A percentile compares a stretch with the other conserved stretches of the same genome.
Conservation (phyloP, 805 yeast genomes). For the Brettanomyces anomalus region DNA sequence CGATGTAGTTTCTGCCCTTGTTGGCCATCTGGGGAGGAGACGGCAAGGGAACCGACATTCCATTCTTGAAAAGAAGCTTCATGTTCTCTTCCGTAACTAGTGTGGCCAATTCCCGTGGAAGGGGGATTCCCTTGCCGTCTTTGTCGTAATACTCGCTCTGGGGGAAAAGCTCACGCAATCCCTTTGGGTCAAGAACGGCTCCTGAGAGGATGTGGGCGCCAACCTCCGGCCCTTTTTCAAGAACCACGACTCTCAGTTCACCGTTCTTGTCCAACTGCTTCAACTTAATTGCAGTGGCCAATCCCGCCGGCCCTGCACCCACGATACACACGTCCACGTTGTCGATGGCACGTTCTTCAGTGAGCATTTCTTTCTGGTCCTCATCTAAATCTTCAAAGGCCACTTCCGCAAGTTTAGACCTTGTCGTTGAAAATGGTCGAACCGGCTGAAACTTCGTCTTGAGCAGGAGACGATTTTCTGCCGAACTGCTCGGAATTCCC, state of each 20-base stretch:
- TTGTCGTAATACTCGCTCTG: conserved; percentile 47
- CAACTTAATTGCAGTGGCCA: conserved; percentile 83
- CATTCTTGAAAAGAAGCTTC: conserved; percentile 54
- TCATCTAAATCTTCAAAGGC: conserved; percentile 22
- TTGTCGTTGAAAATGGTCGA: neutral
- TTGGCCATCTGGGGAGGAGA: conserved; percentile 91
- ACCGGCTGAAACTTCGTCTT: neutral
- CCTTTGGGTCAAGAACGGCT: conserved; percentile 87
- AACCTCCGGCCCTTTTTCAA: conserved; percentile 89
- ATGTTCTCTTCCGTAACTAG: conserved; percentile 67
- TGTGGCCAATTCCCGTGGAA: conserved; percentile 73
- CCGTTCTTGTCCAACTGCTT: conserved; percentile 74
- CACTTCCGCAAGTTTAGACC: conserved; percentile 11
- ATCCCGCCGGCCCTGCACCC: conserved; percentile 97
- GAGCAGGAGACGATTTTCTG: too few species aligned
- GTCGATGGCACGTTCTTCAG: conserved; percentile 70
- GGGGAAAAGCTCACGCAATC: conserved; percentile 76
- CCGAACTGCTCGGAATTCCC: too few species aligned
- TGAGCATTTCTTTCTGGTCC: conserved; percentile 39
- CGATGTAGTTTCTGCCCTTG: conserved; percentile 74
- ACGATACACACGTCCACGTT: conserved; percentile 91
- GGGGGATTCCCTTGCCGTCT: conserved; percentile 51
- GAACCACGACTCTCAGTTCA: conserved; percentile 68
- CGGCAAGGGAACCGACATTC: conserved; percentile 59
- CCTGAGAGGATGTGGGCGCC: conserved; percentile 93